These are phyloP conservation scores for Fusarium sp. DNA, from an alignment of 2,329 filamentous ascomycete species.

Conservation along the genomic window DNA sequence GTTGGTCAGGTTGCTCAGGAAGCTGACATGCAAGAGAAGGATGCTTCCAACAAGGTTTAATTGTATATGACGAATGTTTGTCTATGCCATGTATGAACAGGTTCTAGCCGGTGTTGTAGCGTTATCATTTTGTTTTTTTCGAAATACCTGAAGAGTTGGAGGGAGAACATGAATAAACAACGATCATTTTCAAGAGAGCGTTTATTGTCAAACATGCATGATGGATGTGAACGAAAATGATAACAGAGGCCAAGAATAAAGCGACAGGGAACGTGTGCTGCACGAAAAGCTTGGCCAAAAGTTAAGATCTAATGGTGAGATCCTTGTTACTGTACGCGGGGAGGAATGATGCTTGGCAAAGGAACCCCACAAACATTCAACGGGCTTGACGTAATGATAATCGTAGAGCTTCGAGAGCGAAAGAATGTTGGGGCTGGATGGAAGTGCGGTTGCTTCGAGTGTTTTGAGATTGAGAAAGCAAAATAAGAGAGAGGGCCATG, in stretches of 20 bases:
- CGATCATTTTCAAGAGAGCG: not conserved
- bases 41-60: constrained; percentile 44
- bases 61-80: not conserved
- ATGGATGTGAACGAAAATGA: constrained; percentile 4
- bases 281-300: constrained; percentile 28
- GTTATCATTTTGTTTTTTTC: constrained; percentile 21
- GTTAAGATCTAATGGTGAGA: not conserved
- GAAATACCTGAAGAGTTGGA: not conserved
- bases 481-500: constrained; percentile 1
- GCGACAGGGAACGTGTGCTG: constrained; percentile 17
- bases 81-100: constrained; percentile 1
- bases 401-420: too few species aligned
- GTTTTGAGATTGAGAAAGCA: not conserved
- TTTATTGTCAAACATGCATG: not conserved
- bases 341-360: constrained; percentile 13
- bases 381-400: not conserved
- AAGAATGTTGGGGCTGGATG: not conserved
- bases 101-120: constrained; percentile 31
- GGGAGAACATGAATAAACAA: constrained; percentile 10
- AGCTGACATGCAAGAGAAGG: constrained; percentile 21
- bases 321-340: not conserved
- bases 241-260: constrained; percentile 9
- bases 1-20: constrained; percentile 40
- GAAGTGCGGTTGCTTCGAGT: not conserved
- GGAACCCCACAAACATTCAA: not conserved